Conservation (phyloP, 2,329 filamentous ascomycete species). For the Sarocladium strictum region DNA sequence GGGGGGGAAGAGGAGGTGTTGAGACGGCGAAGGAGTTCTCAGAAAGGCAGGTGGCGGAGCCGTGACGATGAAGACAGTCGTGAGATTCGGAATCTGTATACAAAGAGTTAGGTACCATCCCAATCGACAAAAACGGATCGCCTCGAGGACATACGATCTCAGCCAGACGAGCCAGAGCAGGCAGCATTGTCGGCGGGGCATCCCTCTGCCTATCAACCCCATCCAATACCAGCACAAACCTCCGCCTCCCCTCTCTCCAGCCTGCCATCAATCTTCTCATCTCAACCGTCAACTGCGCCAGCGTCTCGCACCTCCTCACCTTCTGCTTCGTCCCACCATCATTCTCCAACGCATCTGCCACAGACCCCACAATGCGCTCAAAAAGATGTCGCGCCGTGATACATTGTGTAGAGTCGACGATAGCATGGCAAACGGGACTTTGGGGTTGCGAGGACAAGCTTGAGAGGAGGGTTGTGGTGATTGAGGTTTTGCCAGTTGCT, state of each 20-base stretch:
- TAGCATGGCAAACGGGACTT: constrained; percentile 44
- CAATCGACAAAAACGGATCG: not conserved
- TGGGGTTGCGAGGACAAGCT: constrained; percentile 13
- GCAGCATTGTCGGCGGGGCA: constrained; percentile 68
- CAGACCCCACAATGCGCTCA: constrained; percentile 60
- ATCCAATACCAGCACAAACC: constrained; percentile 82
- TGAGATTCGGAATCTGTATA: constrained; percentile 68
- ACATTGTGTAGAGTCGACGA: constrained; percentile 67
- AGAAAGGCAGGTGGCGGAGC: constrained; percentile 64
- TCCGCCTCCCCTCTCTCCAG: constrained; percentile 28
- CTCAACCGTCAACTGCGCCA: constrained; percentile 70
- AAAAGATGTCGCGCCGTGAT: constrained; percentile 73
- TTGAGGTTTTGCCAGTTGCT: constrained; percentile 77
- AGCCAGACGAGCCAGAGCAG: constrained; percentile 73
- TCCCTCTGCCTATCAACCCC: constrained; percentile 82
- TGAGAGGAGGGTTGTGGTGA: constrained; percentile 47
- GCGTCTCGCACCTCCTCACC: constrained; percentile 63
- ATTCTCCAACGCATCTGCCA: constrained; percentile 46
- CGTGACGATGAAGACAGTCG: constrained; percentile 70
- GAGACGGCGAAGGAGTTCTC: constrained; percentile 56
- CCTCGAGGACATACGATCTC: constrained; percentile 58
- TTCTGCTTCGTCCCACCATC: constrained; percentile 17
- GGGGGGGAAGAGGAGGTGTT: constrained; percentile 75
- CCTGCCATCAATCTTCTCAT: constrained; percentile 58
- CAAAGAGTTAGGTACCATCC: constrained; percentile 6